phyloP scores from a whole-genome alignment of 257 asterid genomes.

The Primulina tabacum region DNA sequence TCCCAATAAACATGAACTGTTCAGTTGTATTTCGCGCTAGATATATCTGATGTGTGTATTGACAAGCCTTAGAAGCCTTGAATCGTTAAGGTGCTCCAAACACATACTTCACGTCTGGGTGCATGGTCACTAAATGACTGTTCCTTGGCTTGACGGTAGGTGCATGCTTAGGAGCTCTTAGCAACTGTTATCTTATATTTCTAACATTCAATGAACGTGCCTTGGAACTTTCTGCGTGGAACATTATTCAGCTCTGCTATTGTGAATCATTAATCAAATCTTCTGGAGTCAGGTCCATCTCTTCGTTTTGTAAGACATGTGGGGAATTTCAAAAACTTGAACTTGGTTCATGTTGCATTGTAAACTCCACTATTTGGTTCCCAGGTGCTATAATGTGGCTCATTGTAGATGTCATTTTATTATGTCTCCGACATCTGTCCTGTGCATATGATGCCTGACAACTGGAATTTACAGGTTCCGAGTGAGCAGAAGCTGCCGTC shows the following conservation, averaged over 20 bases:
- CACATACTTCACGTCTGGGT: background rate
- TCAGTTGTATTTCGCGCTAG: background rate
- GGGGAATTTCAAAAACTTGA: slow-evolving; percentile 3
- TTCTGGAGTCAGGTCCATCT: background rate
- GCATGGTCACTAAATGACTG: background rate
- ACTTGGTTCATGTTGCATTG: slow-evolving; percentile 20
- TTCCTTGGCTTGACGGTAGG: background rate
- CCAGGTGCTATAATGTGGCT: slow-evolving; percentile 7
- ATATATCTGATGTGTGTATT: background rate
- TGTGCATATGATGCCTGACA: slow-evolving; percentile 33
- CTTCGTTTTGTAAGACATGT: background rate
- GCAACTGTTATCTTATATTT: background rate
- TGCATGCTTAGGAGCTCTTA: background rate
- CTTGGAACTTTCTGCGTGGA: slow-evolving; percentile 4
- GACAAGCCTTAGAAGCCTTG: background rate
- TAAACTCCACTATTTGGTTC: background rate
- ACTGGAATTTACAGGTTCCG: slow-evolving; percentile 68
- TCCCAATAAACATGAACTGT: background rate
- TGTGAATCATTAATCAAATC: slow-evolving; percentile 14
- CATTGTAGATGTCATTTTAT: slow-evolving; percentile 6
- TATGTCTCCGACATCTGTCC: slow-evolving; percentile 1
- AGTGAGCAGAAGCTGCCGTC: slow-evolving; percentile 91
- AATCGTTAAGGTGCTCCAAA: background rate
- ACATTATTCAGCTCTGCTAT: slow-evolving; percentile 12
- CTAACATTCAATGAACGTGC: background rate